Evolutionary conservation across 257 asterid genomes (phyloP).

Genomic region (Solanum neorickii): DNA sequence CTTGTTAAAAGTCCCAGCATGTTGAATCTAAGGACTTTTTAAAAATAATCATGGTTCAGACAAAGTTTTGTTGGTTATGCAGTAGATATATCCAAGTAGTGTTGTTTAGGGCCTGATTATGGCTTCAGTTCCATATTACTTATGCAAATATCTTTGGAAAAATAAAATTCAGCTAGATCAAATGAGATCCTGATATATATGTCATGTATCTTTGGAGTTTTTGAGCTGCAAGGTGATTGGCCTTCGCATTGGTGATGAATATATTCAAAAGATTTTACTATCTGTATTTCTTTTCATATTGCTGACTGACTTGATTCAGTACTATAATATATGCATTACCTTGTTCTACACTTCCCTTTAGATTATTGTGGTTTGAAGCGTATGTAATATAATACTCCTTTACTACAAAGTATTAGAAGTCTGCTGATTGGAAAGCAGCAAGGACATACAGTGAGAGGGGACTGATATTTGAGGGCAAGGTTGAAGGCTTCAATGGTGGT

Average conservation of each 20-base stretch:
- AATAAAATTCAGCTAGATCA: neutral
- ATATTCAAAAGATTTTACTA: neutral
- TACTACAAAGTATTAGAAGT: slow-evolving; percentile 90
- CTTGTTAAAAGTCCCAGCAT: neutral
- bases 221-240: neutral
- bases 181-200: neutral
- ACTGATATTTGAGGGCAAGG: slow-evolving; percentile 44
- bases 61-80: neutral
- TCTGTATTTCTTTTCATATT: neutral
- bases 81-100: neutral
- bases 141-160: neutral
- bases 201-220: neutral
- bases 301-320: neutral
- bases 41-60: neutral
- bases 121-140: neutral
- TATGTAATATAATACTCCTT: slow-evolving; percentile 29
- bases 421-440: slow-evolving; percentile 97
- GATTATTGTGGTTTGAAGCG: slow-evolving; percentile 2
- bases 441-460: slow-evolving; percentile 53
- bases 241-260: neutral
- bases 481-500: slow-evolving; percentile 75
- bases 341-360: neutral
- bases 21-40: neutral
- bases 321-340: neutral
- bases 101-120: neutral